Percentiles rank a stretch among this genome's conserved stretches.
phyloP scores from a whole-genome alignment of 768 basidiomycete species.

The Hypholoma fasciculare region DNA sequence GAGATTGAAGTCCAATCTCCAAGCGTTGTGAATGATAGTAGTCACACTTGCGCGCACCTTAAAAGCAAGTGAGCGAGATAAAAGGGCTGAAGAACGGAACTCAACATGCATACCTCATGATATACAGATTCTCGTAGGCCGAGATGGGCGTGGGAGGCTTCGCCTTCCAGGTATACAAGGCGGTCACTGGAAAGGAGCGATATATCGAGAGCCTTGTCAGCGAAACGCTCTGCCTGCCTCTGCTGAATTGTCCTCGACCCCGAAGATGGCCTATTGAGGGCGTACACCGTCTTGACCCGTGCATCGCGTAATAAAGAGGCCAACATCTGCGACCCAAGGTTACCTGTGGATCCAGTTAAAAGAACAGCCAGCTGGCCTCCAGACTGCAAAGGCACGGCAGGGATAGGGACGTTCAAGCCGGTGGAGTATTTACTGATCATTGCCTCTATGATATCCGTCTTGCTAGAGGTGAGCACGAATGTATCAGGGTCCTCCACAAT shows the following conservation, averaged over 20 bases:
- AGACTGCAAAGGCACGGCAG: neutral
- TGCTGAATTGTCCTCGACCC: conserved; percentile 7
- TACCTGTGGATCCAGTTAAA: conserved; percentile 44
- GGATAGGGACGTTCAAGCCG: neutral
- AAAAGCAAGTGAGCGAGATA: neutral
- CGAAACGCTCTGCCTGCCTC: conserved; percentile 32
- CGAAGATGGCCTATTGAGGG: conserved; percentile 27
- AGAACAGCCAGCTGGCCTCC: conserved; percentile 22
- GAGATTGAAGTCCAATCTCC: conserved; percentile 49
- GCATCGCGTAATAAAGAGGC: conserved; percentile 23
- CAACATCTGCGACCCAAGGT: conserved; percentile 37
- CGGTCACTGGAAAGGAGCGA: conserved; percentile 27
- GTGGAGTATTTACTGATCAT: conserved; percentile 19
- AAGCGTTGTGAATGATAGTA: conserved; percentile 44
- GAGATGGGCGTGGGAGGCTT: conserved; percentile 26
- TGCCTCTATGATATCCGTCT: conserved; percentile 15
- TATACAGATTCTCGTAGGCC: conserved; percentile 26
- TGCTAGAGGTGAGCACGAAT: conserved; percentile 6
- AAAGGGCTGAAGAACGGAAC: neutral
- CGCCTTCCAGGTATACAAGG: conserved; percentile 37
- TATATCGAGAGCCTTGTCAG: conserved; percentile 31
- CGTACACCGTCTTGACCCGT: conserved; percentile 27
- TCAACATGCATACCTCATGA: conserved; percentile 24
- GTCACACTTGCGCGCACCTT: conserved; percentile 31
- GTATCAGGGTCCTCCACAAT: conserved; percentile 13